Conservation (phyloP, 306 rosid genomes). For the Quercus robur region DNA sequence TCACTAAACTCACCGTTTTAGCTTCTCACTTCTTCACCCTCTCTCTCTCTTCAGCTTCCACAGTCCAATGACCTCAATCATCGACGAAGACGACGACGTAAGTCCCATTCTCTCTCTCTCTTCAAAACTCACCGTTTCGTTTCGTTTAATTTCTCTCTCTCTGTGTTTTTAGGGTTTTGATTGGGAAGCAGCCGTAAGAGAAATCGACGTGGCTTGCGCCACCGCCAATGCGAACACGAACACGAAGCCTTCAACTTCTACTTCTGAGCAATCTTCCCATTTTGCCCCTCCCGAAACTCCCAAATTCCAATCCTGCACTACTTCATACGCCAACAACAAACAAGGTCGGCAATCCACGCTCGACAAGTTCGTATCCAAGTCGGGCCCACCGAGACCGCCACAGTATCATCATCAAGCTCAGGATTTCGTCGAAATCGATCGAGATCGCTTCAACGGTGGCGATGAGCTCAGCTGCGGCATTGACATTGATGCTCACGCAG, state of each 20-base stretch:
- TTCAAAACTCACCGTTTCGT: neutral
- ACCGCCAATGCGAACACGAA: neutral
- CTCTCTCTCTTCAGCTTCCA: neutral
- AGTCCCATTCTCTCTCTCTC: neutral
- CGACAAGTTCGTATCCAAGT: constrained; percentile 38
- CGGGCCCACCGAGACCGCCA: constrained; percentile 17
- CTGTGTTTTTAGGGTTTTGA: constrained; percentile 52
- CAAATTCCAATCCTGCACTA: too few relatives aligned
- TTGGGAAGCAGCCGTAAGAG: constrained; percentile 85
- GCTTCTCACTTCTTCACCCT: too few relatives aligned
- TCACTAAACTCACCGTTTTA: neutral
- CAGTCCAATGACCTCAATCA: constrained; percentile 43
- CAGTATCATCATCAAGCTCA: constrained; percentile 3
- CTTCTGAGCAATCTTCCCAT: neutral
- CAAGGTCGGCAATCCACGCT: constrained; percentile 60
- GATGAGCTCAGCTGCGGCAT: constrained; percentile 11
- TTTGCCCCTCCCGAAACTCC: constrained; percentile 2
- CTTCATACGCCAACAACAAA: too few relatives aligned
- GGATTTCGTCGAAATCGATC: constrained; percentile 1
- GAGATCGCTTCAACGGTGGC: constrained; percentile 8
- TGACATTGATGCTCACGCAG: constrained; percentile 66
- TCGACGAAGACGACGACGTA: constrained; percentile 58
- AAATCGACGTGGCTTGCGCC: constrained; percentile 52
- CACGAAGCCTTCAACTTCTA: neutral
- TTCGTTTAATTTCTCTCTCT: neutral